Percentiles rank a stretch among this genome's conserved stretches.
Conservation (phyloP, 2,329 filamentous ascomycete genomes). For the Plenodomus lindquistii region DNA sequence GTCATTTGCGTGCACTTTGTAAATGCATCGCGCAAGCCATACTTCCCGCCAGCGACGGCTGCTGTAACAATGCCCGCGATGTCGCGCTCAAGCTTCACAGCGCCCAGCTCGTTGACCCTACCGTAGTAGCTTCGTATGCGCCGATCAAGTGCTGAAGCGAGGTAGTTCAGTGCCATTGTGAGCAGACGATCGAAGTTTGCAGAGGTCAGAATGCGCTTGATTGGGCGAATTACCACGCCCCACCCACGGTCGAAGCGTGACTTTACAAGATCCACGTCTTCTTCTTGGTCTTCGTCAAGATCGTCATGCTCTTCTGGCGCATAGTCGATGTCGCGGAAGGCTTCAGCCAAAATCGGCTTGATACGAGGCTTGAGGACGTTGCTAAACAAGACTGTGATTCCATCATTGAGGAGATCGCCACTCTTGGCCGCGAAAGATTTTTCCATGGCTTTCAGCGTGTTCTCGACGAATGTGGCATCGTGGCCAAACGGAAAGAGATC, state of each 20-base stretch:
- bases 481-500: constrained; percentile 79
- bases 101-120: constrained; percentile 78
- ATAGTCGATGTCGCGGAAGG: constrained; percentile 93
- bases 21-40: constrained; percentile 78
- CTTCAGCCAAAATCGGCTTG: constrained; percentile 80
- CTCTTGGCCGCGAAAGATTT: constrained; percentile 76
- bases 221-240: constrained; percentile 81
- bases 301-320: constrained; percentile 55
- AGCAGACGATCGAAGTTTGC: constrained; percentile 77
- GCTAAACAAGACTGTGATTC: constrained; percentile 82
- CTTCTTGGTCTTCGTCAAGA: constrained; percentile 51
- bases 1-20: constrained; percentile 76
- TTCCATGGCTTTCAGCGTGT: constrained; percentile 70
- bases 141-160: constrained; percentile 83
- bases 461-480: constrained; percentile 71
- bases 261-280: constrained; percentile 67
- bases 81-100: constrained; percentile 82
- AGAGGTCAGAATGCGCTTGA: constrained; percentile 81
- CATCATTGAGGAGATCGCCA: constrained; percentile 79
- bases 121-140: constrained; percentile 80
- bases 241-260: constrained; percentile 82
- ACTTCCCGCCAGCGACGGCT: constrained; percentile 69
- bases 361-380: constrained; percentile 85
- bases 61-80: constrained; percentile 71
- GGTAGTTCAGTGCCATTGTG: constrained; percentile 71